phyloP scores from a whole-genome alignment of 2,329 filamentous ascomycete genomes.

The Claviceps sp. region DNA sequence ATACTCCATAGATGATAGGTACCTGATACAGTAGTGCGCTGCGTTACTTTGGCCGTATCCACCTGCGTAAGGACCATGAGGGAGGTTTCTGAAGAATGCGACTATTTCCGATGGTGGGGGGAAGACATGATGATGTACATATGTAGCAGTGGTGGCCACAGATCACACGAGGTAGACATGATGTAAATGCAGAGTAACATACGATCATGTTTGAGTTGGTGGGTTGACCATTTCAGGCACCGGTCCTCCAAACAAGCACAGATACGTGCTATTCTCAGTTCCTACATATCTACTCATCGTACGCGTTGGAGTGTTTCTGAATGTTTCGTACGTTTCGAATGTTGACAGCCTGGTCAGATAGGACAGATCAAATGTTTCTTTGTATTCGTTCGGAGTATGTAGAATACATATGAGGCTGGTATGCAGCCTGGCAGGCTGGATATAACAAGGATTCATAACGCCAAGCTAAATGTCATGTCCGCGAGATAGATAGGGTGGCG shows the following conservation, averaged over 20 bases:
- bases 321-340: neutral
- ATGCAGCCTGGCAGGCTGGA: neutral
- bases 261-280: too few species aligned
- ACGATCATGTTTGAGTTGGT: too few species aligned
- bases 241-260: too few species aligned
- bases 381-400: neutral
- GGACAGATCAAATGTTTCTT: neutral
- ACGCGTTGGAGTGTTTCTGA: neutral
- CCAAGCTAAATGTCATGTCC: slow-evolving; percentile 1
- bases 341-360: neutral
- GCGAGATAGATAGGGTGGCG: slow-evolving; percentile 1
- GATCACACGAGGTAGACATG: neutral
- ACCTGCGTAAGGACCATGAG: too few species aligned
- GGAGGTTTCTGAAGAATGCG: neutral
- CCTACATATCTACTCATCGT: too few species aligned
- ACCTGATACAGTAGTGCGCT: too few species aligned
- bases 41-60: too few species aligned
- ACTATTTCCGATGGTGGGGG: neutral
- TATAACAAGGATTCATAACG: neutral
- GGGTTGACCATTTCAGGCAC: too few species aligned
- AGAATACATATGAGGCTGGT: neutral
- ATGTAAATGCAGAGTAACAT: neutral
- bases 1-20: too few species aligned
- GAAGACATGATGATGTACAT: neutral
- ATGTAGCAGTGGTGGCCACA: neutral